Percentiles rank a stretch among this genome's conserved stretches.
Conservation (phyloP, 1,139 yeast species). For the Tardiomyces depauwii region DNA sequence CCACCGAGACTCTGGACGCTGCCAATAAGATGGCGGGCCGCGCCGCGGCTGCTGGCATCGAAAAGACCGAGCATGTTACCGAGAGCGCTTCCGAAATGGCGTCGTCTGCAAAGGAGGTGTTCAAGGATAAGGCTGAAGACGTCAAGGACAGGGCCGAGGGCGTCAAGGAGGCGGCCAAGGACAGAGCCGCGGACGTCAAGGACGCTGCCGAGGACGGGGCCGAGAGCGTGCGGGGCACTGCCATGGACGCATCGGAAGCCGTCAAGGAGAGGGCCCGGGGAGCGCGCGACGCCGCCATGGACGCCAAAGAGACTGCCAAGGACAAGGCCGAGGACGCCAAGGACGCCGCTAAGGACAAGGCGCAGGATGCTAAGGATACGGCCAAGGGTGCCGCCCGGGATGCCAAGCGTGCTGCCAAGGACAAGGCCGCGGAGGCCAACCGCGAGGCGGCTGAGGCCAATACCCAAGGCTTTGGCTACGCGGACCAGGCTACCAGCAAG, state of each 20-base stretch:
- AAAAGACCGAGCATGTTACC: conserved; percentile 10
- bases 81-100: conserved; percentile 4
- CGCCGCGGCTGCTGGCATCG: conserved; percentile 11
- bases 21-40: conserved; percentile 7
- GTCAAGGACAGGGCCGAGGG: conserved; percentile 1
- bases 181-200: not conserved
- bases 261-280: not conserved
- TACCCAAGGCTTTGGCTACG: too few species aligned
- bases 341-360: not conserved
- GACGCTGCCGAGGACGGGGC: conserved; percentile 1
- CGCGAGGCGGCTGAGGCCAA: too few species aligned
- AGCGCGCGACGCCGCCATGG: not conserved
- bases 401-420: not conserved
- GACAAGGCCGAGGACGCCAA: too few species aligned
- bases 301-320: not conserved
- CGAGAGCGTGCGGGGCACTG: too few species aligned
- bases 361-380: not conserved
- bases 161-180: not conserved
- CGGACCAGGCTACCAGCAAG: too few species aligned
- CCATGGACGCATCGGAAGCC: too few species aligned
- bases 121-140: not conserved
- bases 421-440: not conserved
- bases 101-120: not conserved
- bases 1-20: conserved; percentile 10
- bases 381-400: conserved; percentile 1